Conservation (phyloP, 352 stramenopile genomes). For the Pythium scleroteichum region DNA sequence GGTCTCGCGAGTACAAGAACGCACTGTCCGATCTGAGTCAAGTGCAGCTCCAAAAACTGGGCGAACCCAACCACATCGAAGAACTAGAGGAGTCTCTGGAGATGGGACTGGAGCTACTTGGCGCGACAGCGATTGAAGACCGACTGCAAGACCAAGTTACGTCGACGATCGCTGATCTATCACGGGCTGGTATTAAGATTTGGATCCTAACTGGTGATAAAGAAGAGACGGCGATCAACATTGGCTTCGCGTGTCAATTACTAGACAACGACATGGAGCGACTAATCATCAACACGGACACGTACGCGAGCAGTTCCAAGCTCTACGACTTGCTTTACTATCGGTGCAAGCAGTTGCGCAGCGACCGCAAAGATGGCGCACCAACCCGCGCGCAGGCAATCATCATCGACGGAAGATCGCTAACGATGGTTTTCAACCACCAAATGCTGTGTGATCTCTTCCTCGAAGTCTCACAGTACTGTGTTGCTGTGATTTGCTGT, state of each 20-base stretch:
- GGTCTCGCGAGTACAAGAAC: constrained; percentile 75
- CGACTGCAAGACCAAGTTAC: constrained; percentile 79
- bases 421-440: constrained; percentile 81
- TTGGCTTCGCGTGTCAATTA: constrained; percentile 94
- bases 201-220: constrained; percentile 91
- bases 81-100: constrained; percentile 84
- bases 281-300: constrained; percentile 78
- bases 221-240: constrained; percentile 97
- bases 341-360: constrained; percentile 48
- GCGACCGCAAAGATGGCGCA: constrained; percentile 29
- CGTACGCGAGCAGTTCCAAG: constrained; percentile 43
- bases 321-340: constrained; percentile 65
- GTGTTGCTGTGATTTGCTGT: constrained; percentile 88
- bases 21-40: constrained; percentile 75
- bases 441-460: constrained; percentile 75
- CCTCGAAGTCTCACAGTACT: constrained; percentile 82
- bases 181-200: constrained; percentile 79
- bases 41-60: constrained; percentile 52
- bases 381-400: constrained; percentile 44
- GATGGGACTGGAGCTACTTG: constrained; percentile 66
- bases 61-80: constrained; percentile 73
- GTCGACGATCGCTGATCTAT: constrained; percentile 70
- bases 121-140: constrained; percentile 83
- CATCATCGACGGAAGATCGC: constrained; percentile 69
- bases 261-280: constrained; percentile 96